phyloP scores from a whole-genome alignment of 345 rosid genomes.

The Passiflora organensis region DNA sequence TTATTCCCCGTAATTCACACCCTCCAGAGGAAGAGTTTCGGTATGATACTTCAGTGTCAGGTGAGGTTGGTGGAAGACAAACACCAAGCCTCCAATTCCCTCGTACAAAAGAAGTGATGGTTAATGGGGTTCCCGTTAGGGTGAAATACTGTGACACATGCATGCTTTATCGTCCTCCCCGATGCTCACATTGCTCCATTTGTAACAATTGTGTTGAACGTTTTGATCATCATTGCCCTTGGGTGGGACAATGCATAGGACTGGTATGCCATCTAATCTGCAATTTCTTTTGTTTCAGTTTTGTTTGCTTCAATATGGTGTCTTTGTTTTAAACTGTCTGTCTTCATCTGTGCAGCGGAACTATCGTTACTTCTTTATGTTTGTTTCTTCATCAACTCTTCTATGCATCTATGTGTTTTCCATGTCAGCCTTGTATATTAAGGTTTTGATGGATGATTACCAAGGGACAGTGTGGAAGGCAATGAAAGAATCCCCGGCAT shows the following conservation, averaged over 20 bases:
- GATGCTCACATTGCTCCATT: slow-evolving; percentile 93
- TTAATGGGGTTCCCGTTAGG: slow-evolving; percentile 74
- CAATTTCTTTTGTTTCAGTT: neutral
- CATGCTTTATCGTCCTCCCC: slow-evolving; percentile 98
- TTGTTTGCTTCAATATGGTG: neutral
- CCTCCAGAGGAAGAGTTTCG: slow-evolving; percentile 93
- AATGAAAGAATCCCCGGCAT: slow-evolving; percentile 82
- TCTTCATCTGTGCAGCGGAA: slow-evolving; percentile 61
- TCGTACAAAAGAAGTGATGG: slow-evolving; percentile 75
- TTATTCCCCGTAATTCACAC: slow-evolving; percentile 76
- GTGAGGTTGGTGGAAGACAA: slow-evolving; percentile 70
- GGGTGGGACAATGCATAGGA: slow-evolving; percentile 99
- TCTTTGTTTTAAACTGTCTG: neutral
- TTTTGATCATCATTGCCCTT: slow-evolving; percentile 98
- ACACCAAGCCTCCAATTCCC: slow-evolving; percentile 87
- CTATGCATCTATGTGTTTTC: slow-evolving; percentile 88
- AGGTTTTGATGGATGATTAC: slow-evolving; percentile 68
- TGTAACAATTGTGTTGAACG: slow-evolving; percentile 93
- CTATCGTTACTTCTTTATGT: slow-evolving; percentile 96
- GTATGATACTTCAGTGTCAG: slow-evolving; percentile 50
- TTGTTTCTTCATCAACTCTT: slow-evolving; percentile 76
- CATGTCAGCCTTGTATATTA: slow-evolving; percentile 77
- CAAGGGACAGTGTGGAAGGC: slow-evolving; percentile 75
- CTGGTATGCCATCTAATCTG: slow-evolving; percentile 48
- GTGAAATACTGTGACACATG: slow-evolving; percentile 96